phyloP scores from a whole-genome alignment of 768 basidiomycete genomes.

The Krasilnikovozyma curviuscula region DNA sequence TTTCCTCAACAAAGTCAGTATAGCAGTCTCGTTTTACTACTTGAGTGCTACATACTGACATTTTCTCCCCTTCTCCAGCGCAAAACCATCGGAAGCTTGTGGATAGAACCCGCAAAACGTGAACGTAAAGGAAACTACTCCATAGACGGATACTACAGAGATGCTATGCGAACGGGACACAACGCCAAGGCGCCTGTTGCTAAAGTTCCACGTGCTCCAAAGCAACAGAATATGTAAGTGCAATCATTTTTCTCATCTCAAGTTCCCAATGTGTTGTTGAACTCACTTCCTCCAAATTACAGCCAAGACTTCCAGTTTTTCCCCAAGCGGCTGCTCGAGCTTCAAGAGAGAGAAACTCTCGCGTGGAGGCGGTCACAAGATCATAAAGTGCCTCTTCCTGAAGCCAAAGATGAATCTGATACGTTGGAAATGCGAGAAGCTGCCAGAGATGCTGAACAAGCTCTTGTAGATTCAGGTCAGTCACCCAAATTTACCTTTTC shows the following conservation, averaged over 20 bases:
- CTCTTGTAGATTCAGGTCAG: slow-evolving; percentile 66
- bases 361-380: slow-evolving; percentile 40
- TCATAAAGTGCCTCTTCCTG: slow-evolving; percentile 35
- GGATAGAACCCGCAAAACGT: slow-evolving; percentile 71
- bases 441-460: slow-evolving; percentile 58
- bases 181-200: slow-evolving; percentile 55
- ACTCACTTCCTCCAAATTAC: not conserved
- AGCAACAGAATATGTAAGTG: slow-evolving; percentile 62
- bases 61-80: slow-evolving; percentile 2
- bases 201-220: slow-evolving; percentile 66
- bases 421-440: slow-evolving; percentile 68
- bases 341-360: slow-evolving; percentile 73
- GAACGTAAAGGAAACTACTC: slow-evolving; percentile 75
- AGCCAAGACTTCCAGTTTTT: slow-evolving; percentile 97
- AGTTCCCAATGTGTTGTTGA: not conserved
- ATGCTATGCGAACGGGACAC: slow-evolving; percentile 54
- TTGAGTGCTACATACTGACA: not conserved
- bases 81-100: slow-evolving; percentile 22
- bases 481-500: not conserved
- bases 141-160: slow-evolving; percentile 88
- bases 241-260: not conserved
- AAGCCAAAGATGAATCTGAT: slow-evolving; percentile 49
- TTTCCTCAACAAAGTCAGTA: slow-evolving; percentile 50
- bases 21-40: not conserved
- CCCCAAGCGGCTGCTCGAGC: slow-evolving; percentile 51